Base-by-base conservation (phyloP, 257 asterid species). In the Penstemon barbatus region DNA sequence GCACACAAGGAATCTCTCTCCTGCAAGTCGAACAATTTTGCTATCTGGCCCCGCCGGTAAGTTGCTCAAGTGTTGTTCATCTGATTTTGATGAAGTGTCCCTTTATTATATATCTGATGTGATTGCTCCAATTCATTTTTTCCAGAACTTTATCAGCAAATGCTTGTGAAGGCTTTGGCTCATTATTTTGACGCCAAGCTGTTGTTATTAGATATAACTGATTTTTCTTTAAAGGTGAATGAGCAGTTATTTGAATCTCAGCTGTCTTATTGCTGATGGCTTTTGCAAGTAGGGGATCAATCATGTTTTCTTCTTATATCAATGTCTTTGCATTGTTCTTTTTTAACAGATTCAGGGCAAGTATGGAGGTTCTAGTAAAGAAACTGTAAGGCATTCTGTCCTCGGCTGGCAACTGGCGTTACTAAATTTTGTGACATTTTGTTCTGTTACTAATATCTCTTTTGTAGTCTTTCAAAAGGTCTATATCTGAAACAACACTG, bases 21-120 rank as follows among this genome's bases (percentile, higher is more conserved):
- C 96, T 19, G 97, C 96, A 44, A 88, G 96, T 75, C 87, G 85
- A 71, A 80, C 91, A 74, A 88, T 91, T 57, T 79, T 88, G 84
- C 87, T 91, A 54, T 91, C 97, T 65, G 97, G 97, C 45, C 89
- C 96, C 25, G 86, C 86, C 57, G 97, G 96, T 90, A 63, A 46
- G 77, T 71, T 49, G 36, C 63, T 73, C 85, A 55, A 11, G 71
- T 66, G 57, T 33, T 33, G 54, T 48, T 65, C 56, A 8, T 5
- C 38, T 39, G 37, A 51, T 58, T 6, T 46, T 5, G 25, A 8
- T 6, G 55, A 36, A 44, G 6, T 19, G 5, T 43, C 54, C 49
- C 15, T 58, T 39, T 8, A 38, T 49, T 67, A 38, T 68, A 37
- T 6, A 56, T 56, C 42, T 38, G 41, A 55, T 66, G 62, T 67